phyloP scores from a whole-genome alignment of 495 filamentous ascomycete species.

The Aspergillus bridgeri region DNA sequence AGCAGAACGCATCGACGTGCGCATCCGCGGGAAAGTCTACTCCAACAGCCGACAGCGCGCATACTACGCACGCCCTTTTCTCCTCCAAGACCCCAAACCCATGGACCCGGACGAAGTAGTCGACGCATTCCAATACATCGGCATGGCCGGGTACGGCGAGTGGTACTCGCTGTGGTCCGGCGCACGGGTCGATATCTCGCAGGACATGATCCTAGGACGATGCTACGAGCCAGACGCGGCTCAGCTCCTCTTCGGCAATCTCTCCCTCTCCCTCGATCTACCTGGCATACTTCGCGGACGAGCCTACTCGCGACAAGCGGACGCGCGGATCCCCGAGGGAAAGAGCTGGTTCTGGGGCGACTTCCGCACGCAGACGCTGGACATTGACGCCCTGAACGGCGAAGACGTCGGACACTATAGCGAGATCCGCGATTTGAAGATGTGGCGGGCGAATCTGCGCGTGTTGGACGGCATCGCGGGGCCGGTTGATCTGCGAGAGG shows the following conservation, averaged over 20 bases:
- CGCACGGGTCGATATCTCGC: constrained; percentile 41
- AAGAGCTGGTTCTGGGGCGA: constrained; percentile 58
- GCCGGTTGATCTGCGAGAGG: constrained; percentile 20
- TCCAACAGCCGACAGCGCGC: constrained; percentile 35
- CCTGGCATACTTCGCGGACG: constrained; percentile 38
- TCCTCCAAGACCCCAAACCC: constrained; percentile 12
- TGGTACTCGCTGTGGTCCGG: constrained; percentile 48
- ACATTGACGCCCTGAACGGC: constrained; percentile 51
- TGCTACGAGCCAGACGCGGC: constrained; percentile 51
- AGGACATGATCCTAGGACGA: constrained; percentile 50
- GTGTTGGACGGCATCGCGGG: constrained; percentile 37
- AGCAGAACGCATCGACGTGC: constrained; percentile 38
- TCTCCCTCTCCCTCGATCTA: constrained; percentile 31
- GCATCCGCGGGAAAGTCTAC: constrained; percentile 48
- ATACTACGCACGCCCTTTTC: constrained; percentile 13
- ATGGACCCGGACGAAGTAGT: constrained; percentile 31
- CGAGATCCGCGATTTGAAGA: constrained; percentile 36
- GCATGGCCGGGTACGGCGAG: constrained; percentile 39
- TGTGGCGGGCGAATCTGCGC: constrained; percentile 44
- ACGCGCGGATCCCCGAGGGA: constrained; percentile 41
- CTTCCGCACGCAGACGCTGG: constrained; percentile 50
- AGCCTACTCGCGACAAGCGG: constrained; percentile 37
- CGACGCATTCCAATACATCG: constrained; percentile 34
- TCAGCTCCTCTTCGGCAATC: constrained; percentile 37
- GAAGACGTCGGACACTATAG: constrained; percentile 43